These are phyloP conservation scores for Terfezia boudieri DNA, from an alignment of 495 filamentous ascomycete genomes.

Conservation along the genomic window DNA sequence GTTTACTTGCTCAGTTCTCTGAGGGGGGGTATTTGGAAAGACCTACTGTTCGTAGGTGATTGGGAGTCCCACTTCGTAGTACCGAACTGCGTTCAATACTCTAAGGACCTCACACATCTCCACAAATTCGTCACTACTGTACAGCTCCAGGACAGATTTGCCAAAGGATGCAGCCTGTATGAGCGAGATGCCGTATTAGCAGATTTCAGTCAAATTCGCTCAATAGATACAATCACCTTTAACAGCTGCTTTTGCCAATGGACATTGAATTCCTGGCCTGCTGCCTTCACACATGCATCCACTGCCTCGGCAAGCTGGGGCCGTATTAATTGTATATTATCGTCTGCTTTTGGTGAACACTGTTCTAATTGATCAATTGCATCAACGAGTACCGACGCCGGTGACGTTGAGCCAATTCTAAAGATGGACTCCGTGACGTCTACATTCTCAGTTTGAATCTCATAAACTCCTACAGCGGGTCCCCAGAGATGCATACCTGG, in stretches of 20 bases:
- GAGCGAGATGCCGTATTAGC: no score
- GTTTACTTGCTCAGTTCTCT: background rate
- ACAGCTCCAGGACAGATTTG: constrained; percentile 88
- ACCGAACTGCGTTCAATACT: constrained; percentile 76
- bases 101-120: constrained; percentile 91
- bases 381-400: constrained; percentile 77
- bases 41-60: constrained; percentile 73
- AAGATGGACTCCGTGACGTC: constrained; percentile 78
- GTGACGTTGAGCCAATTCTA: constrained; percentile 59
- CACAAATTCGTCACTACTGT: constrained; percentile 94
- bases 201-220: no score
- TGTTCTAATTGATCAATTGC: constrained; percentile 79
- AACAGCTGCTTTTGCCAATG: constrained; percentile 90
- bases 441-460: constrained; percentile 2
- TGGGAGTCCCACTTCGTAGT: constrained; percentile 73
- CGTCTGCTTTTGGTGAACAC: constrained; percentile 88
- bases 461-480: background rate
- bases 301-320: constrained; percentile 74
- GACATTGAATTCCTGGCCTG: constrained; percentile 69
- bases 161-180: constrained; percentile 64
- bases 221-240: constrained; percentile 22
- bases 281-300: constrained; percentile 72
- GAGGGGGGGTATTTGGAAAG: background rate
- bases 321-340: constrained; percentile 84
- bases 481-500: constrained; percentile 25